Evolutionary conservation across 1,284 basidiomycete genomes (phyloP).

Genomic region (Boletus mariae): DNA sequence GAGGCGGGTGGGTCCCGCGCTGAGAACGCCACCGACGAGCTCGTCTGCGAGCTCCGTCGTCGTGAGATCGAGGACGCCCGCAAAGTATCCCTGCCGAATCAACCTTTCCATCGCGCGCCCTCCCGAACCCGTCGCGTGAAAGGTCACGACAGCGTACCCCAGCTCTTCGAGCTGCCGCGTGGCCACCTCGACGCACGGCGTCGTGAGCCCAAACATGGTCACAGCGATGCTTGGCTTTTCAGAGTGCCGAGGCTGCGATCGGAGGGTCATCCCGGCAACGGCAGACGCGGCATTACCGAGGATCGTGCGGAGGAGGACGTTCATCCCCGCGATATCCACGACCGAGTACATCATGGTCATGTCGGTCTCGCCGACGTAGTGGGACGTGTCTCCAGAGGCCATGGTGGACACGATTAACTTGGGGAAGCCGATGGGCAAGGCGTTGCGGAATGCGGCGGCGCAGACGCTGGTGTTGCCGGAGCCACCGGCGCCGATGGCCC

Average conservation of each 20-base stretch:
- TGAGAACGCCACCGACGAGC: slow-evolving; percentile 28
- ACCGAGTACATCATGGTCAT: slow-evolving; percentile 31
- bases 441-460: slow-evolving; percentile 21
- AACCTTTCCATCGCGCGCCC: slow-evolving; percentile 30
- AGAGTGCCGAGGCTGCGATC: neutral
- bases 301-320: slow-evolving; percentile 21
- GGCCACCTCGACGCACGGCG: slow-evolving; percentile 24
- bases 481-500: slow-evolving; percentile 23
- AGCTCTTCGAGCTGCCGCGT: slow-evolving; percentile 21
- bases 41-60: slow-evolving; percentile 31
- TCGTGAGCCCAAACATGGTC: slow-evolving; percentile 31
- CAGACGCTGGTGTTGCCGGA: slow-evolving; percentile 30
- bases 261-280: slow-evolving; percentile 24
- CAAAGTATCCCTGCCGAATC: slow-evolving; percentile 22
- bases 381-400: slow-evolving; percentile 23
- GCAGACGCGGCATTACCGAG: slow-evolving; percentile 26
- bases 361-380: slow-evolving; percentile 31
- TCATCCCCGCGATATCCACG: slow-evolving; percentile 30
- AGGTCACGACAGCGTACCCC: slow-evolving; percentile 26
- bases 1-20: slow-evolving; percentile 24
- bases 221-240: slow-evolving; percentile 14
- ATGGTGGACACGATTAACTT: slow-evolving; percentile 31
- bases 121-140: slow-evolving; percentile 30
- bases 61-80: slow-evolving; percentile 27
- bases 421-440: slow-evolving; percentile 26